Evolutionary conservation across 345 rosid species (phyloP).

Genomic region (Salix brachista): DNA sequence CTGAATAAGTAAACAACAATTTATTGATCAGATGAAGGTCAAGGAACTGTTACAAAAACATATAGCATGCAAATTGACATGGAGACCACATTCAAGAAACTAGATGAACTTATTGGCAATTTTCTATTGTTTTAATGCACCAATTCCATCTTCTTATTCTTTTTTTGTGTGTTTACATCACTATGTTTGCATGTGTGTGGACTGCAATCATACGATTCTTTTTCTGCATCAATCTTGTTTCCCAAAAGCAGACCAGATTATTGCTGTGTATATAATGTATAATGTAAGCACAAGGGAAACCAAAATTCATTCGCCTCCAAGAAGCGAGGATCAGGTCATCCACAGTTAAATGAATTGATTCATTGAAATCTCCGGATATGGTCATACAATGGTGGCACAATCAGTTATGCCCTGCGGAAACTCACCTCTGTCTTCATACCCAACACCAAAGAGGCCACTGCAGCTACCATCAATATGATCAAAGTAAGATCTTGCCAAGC

Average conservation of each 20-base stretch:
- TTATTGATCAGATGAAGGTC: neutral
- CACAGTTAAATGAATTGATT: neutral
- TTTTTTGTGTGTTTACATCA: neutral
- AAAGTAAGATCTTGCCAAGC: constrained; percentile 98
- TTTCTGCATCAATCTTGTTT: neutral
- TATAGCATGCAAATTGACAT: neutral
- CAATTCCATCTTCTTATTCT: neutral
- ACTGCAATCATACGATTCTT: neutral
- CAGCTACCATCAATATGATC: constrained; percentile 87
- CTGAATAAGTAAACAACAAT: neutral
- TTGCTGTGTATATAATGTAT: neutral
- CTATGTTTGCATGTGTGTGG: neutral
- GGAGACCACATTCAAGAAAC: neutral
- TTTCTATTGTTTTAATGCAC: neutral
- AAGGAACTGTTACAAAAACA: neutral
- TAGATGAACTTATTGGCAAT: neutral
- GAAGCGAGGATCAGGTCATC: neutral
- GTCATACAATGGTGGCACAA: neutral
- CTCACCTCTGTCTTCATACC: constrained; percentile 96
- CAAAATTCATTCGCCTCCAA: neutral
- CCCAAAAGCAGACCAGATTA: neutral
- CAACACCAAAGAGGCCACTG: constrained; percentile 69
- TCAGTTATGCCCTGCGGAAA: neutral
- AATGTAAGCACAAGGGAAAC: neutral
- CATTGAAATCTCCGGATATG: neutral